Base-by-base conservation (phyloP, 345 rosid species). In the Hevea brasiliensis region DNA sequence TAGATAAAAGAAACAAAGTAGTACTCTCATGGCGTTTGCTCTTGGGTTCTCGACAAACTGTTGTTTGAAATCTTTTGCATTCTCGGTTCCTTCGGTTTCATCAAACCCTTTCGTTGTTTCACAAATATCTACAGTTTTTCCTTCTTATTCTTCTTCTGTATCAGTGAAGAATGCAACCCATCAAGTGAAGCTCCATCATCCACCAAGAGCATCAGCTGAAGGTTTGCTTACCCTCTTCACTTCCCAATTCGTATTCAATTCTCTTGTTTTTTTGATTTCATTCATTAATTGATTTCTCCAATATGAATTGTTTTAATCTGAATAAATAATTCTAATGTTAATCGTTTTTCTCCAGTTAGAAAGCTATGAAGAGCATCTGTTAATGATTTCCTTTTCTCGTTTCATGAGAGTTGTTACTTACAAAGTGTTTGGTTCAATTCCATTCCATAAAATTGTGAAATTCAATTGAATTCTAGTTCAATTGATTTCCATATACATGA, bases 201-300 rank as follows among this genome's bases (percentile, higher is more conserved):
- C 50, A 9, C 51, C 72, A 17, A 75, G 75, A 87, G 81, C 87
- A 51, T 88, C 88, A 10, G 72, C 82, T 4, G 85, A 84, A 74
- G 89, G 91, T 87, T 4, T 62, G 27, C 53, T 70, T 54, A n/a
- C 0, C 14, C 8, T 18, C 6, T 42, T 20, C 14, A 5, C 18
- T 15, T 6, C n/a, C 47, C 48, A 42, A 1, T 65, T 53, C 29
- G 4, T 35, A 53, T 23, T 56, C 60, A 56, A 9, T 57, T 42
- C 14, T 66, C 15, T 8, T 27, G 23, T 15, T 48, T 48, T 50
- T 5, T 4, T 50, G 18, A 50, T 50, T 50, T 50, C 55, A 26
- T 48, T 48, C 11, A 26, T 47, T 42, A 48, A 47, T 66, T 21
- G n/a, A 26, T 65, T 21, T 65, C 3, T 72, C 24, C 12, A 50